These are phyloP conservation scores for Kuraishia borneana DNA, from an alignment of 805 yeast genomes.

Conservation along the genomic window DNA sequence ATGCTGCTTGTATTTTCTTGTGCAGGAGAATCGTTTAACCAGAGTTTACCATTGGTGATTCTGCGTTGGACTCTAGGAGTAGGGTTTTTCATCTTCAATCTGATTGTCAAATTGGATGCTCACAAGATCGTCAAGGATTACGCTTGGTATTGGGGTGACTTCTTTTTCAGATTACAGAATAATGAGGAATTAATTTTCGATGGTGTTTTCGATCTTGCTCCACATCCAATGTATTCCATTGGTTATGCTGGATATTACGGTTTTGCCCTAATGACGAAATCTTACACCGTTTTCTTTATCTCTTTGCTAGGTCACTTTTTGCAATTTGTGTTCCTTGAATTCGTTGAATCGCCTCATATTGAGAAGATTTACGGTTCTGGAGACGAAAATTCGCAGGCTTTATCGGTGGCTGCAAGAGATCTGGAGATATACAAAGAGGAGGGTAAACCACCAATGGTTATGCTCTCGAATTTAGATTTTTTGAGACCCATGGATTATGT, in stretches of 20 bases:
- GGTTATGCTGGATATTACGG: conserved; percentile 87
- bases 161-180: conserved; percentile 66
- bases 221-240: conserved; percentile 88
- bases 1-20: conserved; percentile 43
- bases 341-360: conserved; percentile 79
- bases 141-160: conserved; percentile 96
- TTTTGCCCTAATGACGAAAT: conserved; percentile 63
- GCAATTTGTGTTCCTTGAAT: conserved; percentile 65
- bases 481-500: conserved; percentile 55
- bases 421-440: conserved; percentile 7
- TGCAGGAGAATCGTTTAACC: conserved; percentile 27
- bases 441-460: conserved; percentile 31
- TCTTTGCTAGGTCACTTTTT: conserved; percentile 67
- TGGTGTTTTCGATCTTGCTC: conserved; percentile 83
- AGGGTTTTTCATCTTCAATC: conserved; percentile 53
- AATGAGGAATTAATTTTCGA: conserved; percentile 65
- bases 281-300: conserved; percentile 56
- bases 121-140: conserved; percentile 82
- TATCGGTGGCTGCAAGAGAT: conserved; percentile 22
- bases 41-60: conserved; percentile 29
- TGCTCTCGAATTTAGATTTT: conserved; percentile 50
- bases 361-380: conserved; percentile 61
- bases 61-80: conserved; percentile 50
- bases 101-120: conserved; percentile 82
- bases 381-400: conserved; percentile 3